A percentile compares a stretch with the other conserved stretches of the same genome.
phyloP scores from a whole-genome alignment of 441 rosid genomes.

The Pelargonium australe region DNA sequence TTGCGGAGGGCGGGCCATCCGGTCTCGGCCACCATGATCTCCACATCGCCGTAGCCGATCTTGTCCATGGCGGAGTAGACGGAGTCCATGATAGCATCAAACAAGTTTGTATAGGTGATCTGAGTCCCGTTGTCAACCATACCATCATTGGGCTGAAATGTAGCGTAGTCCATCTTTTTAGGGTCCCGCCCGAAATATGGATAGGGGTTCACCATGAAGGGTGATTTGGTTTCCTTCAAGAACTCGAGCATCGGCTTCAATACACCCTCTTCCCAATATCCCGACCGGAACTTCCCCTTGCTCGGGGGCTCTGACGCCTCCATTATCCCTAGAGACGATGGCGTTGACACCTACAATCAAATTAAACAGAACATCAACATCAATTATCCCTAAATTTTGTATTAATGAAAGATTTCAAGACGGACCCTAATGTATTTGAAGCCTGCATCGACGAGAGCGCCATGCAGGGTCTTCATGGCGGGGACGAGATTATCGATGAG shows the following conservation, averaged over 20 bases:
- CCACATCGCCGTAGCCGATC: constrained; percentile 57
- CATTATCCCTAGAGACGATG: constrained; percentile 32
- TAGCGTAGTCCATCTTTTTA: constrained; percentile 61
- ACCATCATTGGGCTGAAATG: constrained; percentile 59
- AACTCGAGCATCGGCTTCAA: constrained; percentile 67
- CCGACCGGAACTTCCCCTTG: constrained; percentile 39
- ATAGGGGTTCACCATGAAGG: constrained; percentile 78
- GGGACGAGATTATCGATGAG: constrained; percentile 45
- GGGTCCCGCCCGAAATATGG: constrained; percentile 68
- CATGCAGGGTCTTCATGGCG: constrained; percentile 64
- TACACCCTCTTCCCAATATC: constrained; percentile 59
- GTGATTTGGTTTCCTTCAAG: constrained; percentile 47
- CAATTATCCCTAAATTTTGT: no score
- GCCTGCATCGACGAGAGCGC: constrained; percentile 43
- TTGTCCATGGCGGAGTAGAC: constrained; percentile 62
- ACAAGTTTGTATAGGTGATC: constrained; percentile 60
- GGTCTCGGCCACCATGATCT: constrained; percentile 70
- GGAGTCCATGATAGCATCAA: constrained; percentile 77
- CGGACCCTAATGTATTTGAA: constrained; percentile 31
- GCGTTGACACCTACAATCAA: constrained; percentile 37
- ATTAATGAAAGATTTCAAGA: background rate
- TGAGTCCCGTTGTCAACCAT: constrained; percentile 43
- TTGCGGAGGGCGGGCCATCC: constrained; percentile 82
- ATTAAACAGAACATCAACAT: constrained; percentile 23
- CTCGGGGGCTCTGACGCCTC: background rate